Conservation (phyloP, 805 yeast genomes). For the Tetrapisispora namnaoensis region DNA sequence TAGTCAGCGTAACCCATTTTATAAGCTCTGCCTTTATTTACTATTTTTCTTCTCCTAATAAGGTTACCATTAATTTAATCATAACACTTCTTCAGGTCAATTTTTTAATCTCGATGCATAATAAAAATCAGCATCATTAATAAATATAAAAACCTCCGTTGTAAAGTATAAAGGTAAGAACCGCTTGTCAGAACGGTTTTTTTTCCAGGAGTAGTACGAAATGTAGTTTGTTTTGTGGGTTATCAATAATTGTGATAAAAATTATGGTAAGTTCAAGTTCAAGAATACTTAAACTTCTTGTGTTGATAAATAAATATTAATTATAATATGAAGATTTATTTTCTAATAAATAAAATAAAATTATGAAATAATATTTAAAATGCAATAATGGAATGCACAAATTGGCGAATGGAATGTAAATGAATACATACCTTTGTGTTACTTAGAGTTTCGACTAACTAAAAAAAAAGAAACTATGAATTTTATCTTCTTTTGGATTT, state of each 20-base stretch:
- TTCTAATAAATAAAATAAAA: not conserved
- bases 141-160: no score
- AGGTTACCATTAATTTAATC: no score
- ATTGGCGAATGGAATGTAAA: not conserved
- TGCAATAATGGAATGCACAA: not conserved
- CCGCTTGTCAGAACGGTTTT: no score
- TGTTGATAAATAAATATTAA: not conserved
- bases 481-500: conserved; percentile 1
- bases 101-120: no score
- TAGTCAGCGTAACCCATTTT: not conserved
- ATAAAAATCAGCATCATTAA: no score
- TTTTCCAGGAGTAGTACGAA: no score
- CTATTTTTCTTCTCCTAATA: no score
- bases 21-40: not conserved
- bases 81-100: no score
- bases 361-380: not conserved
- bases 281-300: not conserved
- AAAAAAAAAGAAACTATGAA: not conserved
- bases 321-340: not conserved
- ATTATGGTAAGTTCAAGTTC: no score
- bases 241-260: no score
- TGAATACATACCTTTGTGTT: not conserved
- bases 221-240: no score
- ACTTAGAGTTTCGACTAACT: not conserved
- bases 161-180: no score